Evolutionary conservation across 352 stramenopile genomes (phyloP), one percentile per base, ranked within the genome.

Genomic region (Aphanomyces cochlioides): DNA sequence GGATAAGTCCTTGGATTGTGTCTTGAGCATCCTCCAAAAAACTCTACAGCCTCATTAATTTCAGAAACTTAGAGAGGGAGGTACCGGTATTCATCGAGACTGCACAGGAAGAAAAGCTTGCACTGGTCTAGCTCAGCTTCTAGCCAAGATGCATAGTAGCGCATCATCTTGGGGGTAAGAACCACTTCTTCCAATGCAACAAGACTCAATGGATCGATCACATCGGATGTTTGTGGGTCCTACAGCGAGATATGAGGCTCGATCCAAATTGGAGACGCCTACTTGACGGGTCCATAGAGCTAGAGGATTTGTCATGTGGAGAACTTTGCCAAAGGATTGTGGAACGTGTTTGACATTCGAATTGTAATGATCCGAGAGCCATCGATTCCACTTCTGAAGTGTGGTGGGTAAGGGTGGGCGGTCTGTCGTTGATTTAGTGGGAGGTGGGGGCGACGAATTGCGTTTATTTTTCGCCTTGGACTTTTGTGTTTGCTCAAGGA

Each of bases 341-440:
- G 88, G 78, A 21, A 87, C 83, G 59, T 85, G 87, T 21, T 78
- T 80, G 41, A 90, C 80, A 77, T 90, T 90, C 64, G 83, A 81
- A 45, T 88, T 81, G 66, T 90, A 90, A 54, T 84, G 83, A 66
- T 88, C 69, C 39, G 89, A 80, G 73, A 91, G 82, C 83, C 83
- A 91, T 47, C 81, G 80, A 74, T 90, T 90, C 83, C 85, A 93
- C 72, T 93, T 94, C 41, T 92, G 84, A 37, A 95, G 77, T 73
- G 90, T 95, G 19, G 83, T 84, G 4, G 80, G 80, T 13, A 84
- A 81, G 1, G 47, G 39, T 3, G 13, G 21, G 1, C 3, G 5
- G 3, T 36, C 15, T n/a, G 53, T 36, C 43, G 43, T n/a, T n/a
- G 43, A 50, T n/a, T 12, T n/a, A 2, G 43, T n/a, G 10, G 43